Base-by-base conservation (phyloP, 148 eudicot genomes). In the Pharnaceum exiguum region DNA sequence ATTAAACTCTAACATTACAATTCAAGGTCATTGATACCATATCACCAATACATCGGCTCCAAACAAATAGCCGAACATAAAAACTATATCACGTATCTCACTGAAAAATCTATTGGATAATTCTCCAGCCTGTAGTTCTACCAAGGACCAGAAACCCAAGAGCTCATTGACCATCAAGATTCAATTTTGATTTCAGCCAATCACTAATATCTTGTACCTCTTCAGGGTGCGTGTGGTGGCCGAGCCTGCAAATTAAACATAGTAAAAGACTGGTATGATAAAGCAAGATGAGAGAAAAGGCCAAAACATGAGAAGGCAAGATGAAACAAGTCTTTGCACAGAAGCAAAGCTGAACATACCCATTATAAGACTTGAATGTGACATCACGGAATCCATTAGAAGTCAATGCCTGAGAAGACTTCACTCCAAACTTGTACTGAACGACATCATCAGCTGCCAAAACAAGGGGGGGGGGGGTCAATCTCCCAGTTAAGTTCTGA, bases 361-460 rank as follows among this genome's bases (percentile, higher is more conserved):
- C 78, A 5, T 57, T 28, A 66, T 87, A 91, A 37, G 80, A 68
- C 71, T 78, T 87, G 82, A 91, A 91, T 13, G 88, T 76, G 55
- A 75, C 79, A 50, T 85, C 79, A 22, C 44, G 56, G 66, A 91
- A 91, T 49, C 95, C 98, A 60, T 64, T 44, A 15, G 96, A 76
- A 29, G 17, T 18, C 61, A 88, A 71, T 44, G 55, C 77, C 60
- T 77, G 69, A 2, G 77, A 71, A 33, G 96, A 91, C 70, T 71
- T 85, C 77, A 87, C 88, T 10, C 98, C 98, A 57, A 77, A 83
- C 67, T 72, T 79, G 65, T 67, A 79, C 29, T 67, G 79, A 63
- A 87, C 94, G 15, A 87, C 98, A 59, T 91, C 96, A 71, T 91
- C 98, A 42, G 61, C 98, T 91, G 87, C 59, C 51, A 67, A 21